Evolutionary conservation across 2,329 filamentous ascomycete species (phyloP), one percentile per base, ranked within the genome.

Genomic region (Cordyceps tenuipes): DNA sequence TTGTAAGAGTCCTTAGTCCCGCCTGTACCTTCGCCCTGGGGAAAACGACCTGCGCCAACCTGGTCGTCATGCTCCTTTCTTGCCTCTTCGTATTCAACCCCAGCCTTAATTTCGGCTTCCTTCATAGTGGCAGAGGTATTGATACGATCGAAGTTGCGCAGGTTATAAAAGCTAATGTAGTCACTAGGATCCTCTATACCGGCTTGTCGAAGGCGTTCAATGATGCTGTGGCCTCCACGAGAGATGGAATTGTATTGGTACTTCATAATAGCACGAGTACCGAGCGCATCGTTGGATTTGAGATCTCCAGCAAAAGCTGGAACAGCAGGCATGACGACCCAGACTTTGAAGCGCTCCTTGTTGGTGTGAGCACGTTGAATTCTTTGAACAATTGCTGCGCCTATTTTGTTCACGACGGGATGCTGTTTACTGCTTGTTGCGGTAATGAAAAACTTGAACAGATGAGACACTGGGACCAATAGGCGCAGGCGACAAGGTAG

Each of bases 181-280:
- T 85, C 76, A 67, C 80, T 77, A 1, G 88, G 87, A 67, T 93
- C 77, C 1, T 75, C 79, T 54, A 91, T 79, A 9, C 89, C 90
- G 3, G 88, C 89, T 36, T 82, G 80, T 19, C 78, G 77, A 57
- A 92, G 80, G 50, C 79, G 79, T 70, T 92, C 89, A 68, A 92
- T 86, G 69, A 95, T 94, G 61, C 85, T 89, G 70, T 89, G 76
- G 3, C 88, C 88, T 36, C 89, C 88, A 41, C 89, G 84, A 71
- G 84, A 88, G 74, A 94, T 94, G 56, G 84, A 88, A 68, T 84
- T 79, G 73, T 94, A 93, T 69, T 94, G 90, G 71, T 88, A 93
- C 70, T 94, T 89, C 88, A 94, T 92, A 67, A 95, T 93, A 5
- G 89, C 90, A 41, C 90, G 80, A 0, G 90, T 94, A 23, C 88